Evolutionary conservation across 1,284 basidiomycete species (phyloP).

Genomic region (Testicularia cyperi): DNA sequence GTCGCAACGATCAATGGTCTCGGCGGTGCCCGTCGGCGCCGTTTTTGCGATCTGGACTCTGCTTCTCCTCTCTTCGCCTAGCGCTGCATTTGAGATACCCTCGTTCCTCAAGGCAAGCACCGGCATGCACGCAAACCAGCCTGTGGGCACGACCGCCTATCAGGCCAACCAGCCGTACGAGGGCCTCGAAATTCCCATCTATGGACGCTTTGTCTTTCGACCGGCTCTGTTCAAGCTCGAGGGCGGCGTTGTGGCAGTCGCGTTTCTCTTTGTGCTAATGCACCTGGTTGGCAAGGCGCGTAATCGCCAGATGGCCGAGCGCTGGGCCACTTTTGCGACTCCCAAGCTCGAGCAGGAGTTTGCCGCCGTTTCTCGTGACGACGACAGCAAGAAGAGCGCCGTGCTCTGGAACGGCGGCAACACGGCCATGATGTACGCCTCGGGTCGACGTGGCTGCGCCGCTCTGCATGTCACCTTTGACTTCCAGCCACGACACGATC

Average conservation of each 20-base stretch:
- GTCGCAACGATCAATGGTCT: no score
- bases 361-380: constrained; percentile 40
- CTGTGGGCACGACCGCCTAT: constrained; percentile 25
- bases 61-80: constrained; percentile 25
- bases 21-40: constrained; percentile 10
- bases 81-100: constrained; percentile 28
- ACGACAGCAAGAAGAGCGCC: constrained; percentile 13
- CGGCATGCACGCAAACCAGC: constrained; percentile 11
- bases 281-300: constrained; percentile 40
- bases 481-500: constrained; percentile 50
- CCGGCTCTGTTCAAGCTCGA: constrained; percentile 45
- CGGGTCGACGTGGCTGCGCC: constrained; percentile 50
- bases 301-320: constrained; percentile 36
- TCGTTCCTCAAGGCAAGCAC: constrained; percentile 9
- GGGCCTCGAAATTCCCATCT: constrained; percentile 21
- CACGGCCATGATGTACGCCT: constrained; percentile 53
- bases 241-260: constrained; percentile 31
- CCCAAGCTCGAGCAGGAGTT: constrained; percentile 44
- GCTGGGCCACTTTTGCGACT: constrained; percentile 27
- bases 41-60: constrained; percentile 33
- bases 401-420: constrained; percentile 56
- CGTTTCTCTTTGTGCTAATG: constrained; percentile 40
- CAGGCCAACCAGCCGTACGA: constrained; percentile 36
- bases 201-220: constrained; percentile 32
- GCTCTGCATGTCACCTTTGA: constrained; percentile 45